These are phyloP conservation scores for Jaenimonas drosophilae DNA, from an alignment of 208 protist species.

Conservation along the genomic window DNA sequence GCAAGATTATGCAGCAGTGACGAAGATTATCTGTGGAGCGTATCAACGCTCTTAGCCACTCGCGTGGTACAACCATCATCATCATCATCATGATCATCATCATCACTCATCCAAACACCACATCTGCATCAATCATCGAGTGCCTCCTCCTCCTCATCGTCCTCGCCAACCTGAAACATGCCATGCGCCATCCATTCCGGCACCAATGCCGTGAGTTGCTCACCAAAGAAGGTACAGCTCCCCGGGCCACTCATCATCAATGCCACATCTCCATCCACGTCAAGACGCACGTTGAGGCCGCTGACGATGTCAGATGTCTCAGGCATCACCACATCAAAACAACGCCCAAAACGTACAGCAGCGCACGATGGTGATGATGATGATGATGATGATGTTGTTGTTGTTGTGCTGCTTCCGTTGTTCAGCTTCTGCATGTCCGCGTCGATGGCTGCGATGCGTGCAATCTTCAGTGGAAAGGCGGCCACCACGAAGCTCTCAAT, in stretches of 20 bases:
- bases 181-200: conserved; percentile 48
- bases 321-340: too few species aligned
- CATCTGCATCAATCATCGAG: too few species aligned
- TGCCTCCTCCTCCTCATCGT: conserved; percentile 26
- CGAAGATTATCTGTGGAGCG: too few species aligned
- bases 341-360: too few species aligned
- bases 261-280: conserved; percentile 61
- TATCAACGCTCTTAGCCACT: too few species aligned
- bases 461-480: conserved; percentile 25
- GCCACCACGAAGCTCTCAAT: conserved; percentile 46
- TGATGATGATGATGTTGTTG: neutral
- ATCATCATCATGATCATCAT: conserved; percentile 14
- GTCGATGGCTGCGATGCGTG: conserved; percentile 11
- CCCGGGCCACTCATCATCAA: conserved; percentile 65
- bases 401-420: neutral
- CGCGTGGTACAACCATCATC: too few species aligned
- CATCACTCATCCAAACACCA: too few species aligned
- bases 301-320: conserved; percentile 28
- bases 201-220: conserved; percentile 45
- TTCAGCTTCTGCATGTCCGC: neutral
- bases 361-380: too few species aligned
- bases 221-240: conserved; percentile 55
- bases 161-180: conserved; percentile 27
- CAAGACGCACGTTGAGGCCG: conserved; percentile 46
- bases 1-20: too few species aligned